Percentiles rank a stretch among this genome's conserved stretches.
These are phyloP conservation scores for Colletotrichum filicis DNA, from an alignment of 2,329 filamentous ascomycete species.

Conservation along the genomic window DNA sequence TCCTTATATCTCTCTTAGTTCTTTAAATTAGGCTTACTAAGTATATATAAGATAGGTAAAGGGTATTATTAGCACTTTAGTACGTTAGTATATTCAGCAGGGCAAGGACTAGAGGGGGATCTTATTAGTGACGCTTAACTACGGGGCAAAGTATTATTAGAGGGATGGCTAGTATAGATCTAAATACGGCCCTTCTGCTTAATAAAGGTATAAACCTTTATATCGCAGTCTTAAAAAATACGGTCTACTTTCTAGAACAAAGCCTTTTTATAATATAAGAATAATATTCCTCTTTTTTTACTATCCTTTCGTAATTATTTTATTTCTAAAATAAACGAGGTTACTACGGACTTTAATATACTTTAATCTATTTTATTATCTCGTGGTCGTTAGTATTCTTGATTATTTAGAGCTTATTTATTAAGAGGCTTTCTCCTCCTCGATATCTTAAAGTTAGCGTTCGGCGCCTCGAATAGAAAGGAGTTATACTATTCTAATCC, in stretches of 20 bases:
- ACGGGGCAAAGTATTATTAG: not conserved
- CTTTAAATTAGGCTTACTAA: too few relatives aligned
- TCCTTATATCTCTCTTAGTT: too few relatives aligned
- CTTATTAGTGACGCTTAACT: not conserved
- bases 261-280: not conserved
- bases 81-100: not conserved
- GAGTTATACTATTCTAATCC: too few relatives aligned
- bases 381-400: too few relatives aligned
- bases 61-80: not conserved
- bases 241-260: not conserved
- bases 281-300: not conserved
- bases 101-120: not conserved
- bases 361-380: too few relatives aligned
- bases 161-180: not conserved
- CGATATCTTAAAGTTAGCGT: too few relatives aligned
- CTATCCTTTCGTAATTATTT: not conserved
- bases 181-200: not conserved
- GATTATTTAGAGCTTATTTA: too few relatives aligned
- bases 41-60: not conserved
- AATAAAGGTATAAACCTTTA: not conserved
- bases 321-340: too few relatives aligned
- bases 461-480: too few relatives aligned
- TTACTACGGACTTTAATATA: too few relatives aligned
- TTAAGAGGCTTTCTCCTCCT: too few relatives aligned
- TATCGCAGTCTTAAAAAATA: slow-evolving; percentile 1